These are phyloP conservation scores for Fraxinus americana DNA, from an alignment of 257 asterid genomes.

Conservation along the genomic window DNA sequence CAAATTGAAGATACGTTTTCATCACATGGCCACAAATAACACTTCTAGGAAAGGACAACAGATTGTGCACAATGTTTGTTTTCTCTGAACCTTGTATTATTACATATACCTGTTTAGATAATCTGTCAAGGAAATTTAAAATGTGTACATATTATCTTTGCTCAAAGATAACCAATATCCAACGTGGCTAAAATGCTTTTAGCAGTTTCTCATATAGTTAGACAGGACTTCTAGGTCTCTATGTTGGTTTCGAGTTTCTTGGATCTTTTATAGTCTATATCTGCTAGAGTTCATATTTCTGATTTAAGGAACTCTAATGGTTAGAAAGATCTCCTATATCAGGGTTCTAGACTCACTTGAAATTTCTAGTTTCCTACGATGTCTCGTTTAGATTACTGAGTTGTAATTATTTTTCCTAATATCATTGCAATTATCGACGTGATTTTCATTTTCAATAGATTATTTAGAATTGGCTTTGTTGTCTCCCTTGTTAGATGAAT, in stretches of 20 bases:
- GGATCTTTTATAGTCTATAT: neutral
- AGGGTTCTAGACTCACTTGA: neutral
- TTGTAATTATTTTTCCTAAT: neutral
- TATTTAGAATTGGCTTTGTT: neutral
- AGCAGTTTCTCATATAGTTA: neutral
- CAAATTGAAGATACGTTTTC: no score
- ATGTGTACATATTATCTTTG: no score
- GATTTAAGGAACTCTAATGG: no score
- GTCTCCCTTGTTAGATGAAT: neutral
- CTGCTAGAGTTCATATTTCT: neutral
- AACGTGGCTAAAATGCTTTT: neutral
- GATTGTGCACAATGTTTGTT: no score
- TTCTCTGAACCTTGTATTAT: no score
- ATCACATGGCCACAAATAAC: no score
- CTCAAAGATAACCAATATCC: neutral
- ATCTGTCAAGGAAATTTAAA: no score
- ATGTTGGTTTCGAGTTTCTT: neutral
- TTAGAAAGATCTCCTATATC: neutral
- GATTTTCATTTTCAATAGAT: neutral
- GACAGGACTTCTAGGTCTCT: neutral
- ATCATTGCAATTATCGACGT: neutral
- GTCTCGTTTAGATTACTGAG: neutral
- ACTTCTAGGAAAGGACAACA: no score
- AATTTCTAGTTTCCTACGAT: neutral
- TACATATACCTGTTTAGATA: no score